Conservation (phyloP, 2,329 filamentous ascomycete species). For the Penicillium expansum region DNA sequence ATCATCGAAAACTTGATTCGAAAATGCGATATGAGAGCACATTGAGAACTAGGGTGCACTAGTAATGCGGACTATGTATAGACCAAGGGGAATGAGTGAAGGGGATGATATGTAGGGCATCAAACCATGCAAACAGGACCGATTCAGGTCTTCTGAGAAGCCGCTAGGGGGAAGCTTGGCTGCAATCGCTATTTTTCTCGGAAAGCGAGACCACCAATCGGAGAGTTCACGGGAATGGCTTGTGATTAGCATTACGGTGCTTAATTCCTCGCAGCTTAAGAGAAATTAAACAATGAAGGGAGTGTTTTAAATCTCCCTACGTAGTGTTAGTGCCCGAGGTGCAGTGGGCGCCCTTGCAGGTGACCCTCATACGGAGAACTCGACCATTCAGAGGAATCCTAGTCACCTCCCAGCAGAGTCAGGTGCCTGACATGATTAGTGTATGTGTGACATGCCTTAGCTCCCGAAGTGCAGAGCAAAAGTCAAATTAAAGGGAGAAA, state of each 20-base stretch:
- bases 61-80: not conserved
- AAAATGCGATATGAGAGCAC: not conserved
- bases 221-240: not conserved
- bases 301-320: conserved; percentile 5
- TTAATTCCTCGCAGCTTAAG: conserved; percentile 15
- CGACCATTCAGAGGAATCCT: not conserved
- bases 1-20: not conserved
- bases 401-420: not conserved
- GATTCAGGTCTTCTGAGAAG: not conserved
- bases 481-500: not conserved
- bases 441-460: conserved; percentile 17
- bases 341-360: conserved; percentile 17
- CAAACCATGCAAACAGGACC: not conserved
- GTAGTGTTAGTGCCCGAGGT: not conserved
- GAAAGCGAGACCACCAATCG: not conserved
- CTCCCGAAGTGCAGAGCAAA: not conserved
- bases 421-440: not conserved
- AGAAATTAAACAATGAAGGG: conserved; percentile 22
- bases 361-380: conserved; percentile 3
- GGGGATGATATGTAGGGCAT: not conserved
- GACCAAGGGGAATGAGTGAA: not conserved
- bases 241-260: conserved; percentile 5
- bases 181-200: conserved; percentile 1
- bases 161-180: not conserved
- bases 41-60: not conserved